Base-by-base conservation (phyloP, 2,329 filamentous ascomycete genomes). In the Xylariaceae sp. region DNA sequence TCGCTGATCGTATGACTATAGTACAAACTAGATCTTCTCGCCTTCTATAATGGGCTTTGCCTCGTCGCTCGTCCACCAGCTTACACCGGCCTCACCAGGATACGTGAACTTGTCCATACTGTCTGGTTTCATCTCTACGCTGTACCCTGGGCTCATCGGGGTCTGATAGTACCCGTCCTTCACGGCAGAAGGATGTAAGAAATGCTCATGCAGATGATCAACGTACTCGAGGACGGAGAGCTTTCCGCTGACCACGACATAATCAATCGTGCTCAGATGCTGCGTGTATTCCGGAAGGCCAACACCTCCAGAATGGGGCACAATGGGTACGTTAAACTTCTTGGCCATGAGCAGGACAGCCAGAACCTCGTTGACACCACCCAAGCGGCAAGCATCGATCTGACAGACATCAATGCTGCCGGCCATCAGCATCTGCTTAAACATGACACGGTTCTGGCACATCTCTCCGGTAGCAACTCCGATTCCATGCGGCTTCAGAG, bases 211-310 rank as follows among this genome's bases (percentile, higher is more conserved):
- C 58, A 95, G 68, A 66, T 95, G 88, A 62, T 95, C 89, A 18
- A 95, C 89, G 65, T 90, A 95, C 72, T 96, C 90, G 43, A 95
- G 71, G 35, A 95, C 79, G 18, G 82, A 87, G 60, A 81, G 77
- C 73, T 89, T 87, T 15, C 87, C 89, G 47, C 76, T 85, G 1
- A 95, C 88, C 34, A 84, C 85, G 3, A 95, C 87, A 56, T 95
- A 95, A 67, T 96, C 90, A 52, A 96, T 93, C 12, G 89, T 95
- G 66, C 82, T 88, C 47, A 95, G 68, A 66, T 95, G 89, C 71
- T 95, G 88, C 0, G 90, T 95, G 70, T 95, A 95, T 67, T 96
- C 90, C 29, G 89, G 89, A 49, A 96, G 73, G 4, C 89, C 90
- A 2, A 96, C 89, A 51, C 89, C 89, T 16, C 90, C 89, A 1